Evolutionary conservation across 106 monocot genomes (phyloP).

Genomic region (Alisma plantagoaquatica): DNA sequence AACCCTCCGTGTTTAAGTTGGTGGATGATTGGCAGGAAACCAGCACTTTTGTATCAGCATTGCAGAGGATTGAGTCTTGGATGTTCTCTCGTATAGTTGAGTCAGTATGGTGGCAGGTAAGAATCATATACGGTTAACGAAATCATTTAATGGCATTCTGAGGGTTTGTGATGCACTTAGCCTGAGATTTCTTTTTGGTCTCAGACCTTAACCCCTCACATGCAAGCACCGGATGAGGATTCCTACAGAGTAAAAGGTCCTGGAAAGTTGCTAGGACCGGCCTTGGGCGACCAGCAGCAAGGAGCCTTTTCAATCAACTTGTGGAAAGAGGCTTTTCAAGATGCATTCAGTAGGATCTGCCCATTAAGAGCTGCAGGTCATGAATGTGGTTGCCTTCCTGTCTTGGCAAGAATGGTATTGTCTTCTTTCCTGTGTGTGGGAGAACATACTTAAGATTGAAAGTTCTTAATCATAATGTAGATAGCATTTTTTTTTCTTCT

Average conservation of each 20-base stretch:
- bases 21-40: constrained; percentile 82
- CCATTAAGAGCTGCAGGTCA: constrained; percentile 80
- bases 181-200: no score
- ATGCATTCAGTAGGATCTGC: constrained; percentile 72
- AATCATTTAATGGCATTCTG: no score
- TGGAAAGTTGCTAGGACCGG: constrained; percentile 35
- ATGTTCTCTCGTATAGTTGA: constrained; percentile 88
- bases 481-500: no score
- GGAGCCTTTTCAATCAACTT: constrained; percentile 69
- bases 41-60: constrained; percentile 46
- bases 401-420: constrained; percentile 68
- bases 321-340: constrained; percentile 84
- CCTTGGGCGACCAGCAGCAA: constrained; percentile 56
- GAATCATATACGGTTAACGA: no score
- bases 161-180: no score
- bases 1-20: constrained; percentile 17
- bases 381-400: constrained; percentile 93
- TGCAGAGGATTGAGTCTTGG: constrained; percentile 94
- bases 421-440: neutral
- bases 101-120: constrained; percentile 99
- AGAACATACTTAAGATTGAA: no score
- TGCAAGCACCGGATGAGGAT: constrained; percentile 70
- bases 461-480: no score
- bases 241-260: constrained; percentile 15
- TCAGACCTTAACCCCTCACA: constrained; percentile 77